Percentiles rank a stretch among this genome's conserved stretches.
phyloP scores from a whole-genome alignment of 108 stramenopile genomes.

The Cyclostephanos tholiformis region DNA sequence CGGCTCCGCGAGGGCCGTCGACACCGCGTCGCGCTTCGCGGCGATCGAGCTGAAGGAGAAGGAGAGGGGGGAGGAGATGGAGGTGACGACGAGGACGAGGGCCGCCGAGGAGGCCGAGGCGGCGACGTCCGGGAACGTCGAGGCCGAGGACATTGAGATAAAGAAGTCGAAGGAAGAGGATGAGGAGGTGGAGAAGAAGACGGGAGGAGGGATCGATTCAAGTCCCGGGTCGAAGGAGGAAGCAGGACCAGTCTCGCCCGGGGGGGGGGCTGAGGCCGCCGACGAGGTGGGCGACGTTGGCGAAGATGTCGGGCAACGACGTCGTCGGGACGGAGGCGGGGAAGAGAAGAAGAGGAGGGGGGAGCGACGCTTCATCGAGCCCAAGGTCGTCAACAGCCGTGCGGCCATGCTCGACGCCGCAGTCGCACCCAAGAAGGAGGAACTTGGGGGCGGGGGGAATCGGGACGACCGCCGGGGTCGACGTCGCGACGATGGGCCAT shows the following conservation, averaged over 20 bases:
- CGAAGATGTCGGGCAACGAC: background rate
- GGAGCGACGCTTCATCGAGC: constrained; percentile 44
- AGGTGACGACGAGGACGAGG: constrained; percentile 1
- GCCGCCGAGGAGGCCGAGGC: background rate
- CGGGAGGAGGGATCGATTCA: background rate
- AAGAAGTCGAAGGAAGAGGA: constrained; percentile 10
- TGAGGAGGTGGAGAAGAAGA: constrained; percentile 34
- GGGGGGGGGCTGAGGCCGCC: constrained; percentile 22
- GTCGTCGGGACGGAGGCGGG: constrained; percentile 14
- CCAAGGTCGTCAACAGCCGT: constrained; percentile 70
- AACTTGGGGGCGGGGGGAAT: background rate
- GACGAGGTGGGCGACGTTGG: constrained; percentile 17
- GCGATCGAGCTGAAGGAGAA: constrained; percentile 33
- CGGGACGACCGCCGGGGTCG: constrained; percentile 23
- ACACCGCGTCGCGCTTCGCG: constrained; percentile 47
- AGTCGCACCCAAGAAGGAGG: constrained; percentile 52
- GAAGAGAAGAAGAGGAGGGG: constrained; percentile 12
- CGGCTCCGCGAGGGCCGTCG: constrained; percentile 51
- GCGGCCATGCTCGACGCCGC: constrained; percentile 69
- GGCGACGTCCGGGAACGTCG: background rate
- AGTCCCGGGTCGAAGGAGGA: background rate
- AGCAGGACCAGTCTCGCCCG: constrained; percentile 9
- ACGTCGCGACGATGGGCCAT: constrained; percentile 31
- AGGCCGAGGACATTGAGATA: constrained; percentile 8
- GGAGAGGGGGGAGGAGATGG: constrained; percentile 19